Conservation (phyloP, 1,284 basidiomycete genomes). For the Heterobasidion parviporum region DNA sequence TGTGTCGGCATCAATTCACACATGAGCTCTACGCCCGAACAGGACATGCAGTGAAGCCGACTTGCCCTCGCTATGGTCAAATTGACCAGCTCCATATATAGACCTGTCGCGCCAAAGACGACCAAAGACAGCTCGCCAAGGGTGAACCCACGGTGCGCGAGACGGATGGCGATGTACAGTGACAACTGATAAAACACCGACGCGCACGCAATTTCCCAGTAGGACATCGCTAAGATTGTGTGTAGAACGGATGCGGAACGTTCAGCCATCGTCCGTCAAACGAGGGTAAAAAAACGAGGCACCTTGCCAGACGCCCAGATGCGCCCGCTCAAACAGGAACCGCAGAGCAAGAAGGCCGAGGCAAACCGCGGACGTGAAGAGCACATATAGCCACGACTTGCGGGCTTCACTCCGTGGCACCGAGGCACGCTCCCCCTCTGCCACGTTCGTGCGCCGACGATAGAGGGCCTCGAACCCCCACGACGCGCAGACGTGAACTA, state of each 20-base stretch:
- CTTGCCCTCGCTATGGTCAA: slow-evolving; percentile 74
- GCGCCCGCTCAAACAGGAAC: slow-evolving; percentile 31
- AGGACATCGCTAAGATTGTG: slow-evolving; percentile 53
- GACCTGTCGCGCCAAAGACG: slow-evolving; percentile 78
- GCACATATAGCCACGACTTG: slow-evolving; percentile 51
- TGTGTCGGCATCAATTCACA: not conserved
- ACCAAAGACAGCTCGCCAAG: slow-evolving; percentile 90
- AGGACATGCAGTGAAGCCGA: slow-evolving; percentile 5
- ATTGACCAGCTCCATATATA: slow-evolving; percentile 82
- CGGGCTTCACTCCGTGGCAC: slow-evolving; percentile 67
- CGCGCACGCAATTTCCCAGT: slow-evolving; percentile 70
- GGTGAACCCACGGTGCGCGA: slow-evolving; percentile 91
- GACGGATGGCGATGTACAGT: slow-evolving; percentile 81
- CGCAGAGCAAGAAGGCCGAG: slow-evolving; percentile 40
- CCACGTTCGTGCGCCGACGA: slow-evolving; percentile 29
- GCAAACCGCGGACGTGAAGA: slow-evolving; percentile 51
- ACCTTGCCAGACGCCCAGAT: slow-evolving; percentile 63
- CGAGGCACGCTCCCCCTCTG: slow-evolving; percentile 61
- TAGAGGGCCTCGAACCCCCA: slow-evolving; percentile 60
- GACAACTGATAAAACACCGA: slow-evolving; percentile 88
- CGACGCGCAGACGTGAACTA: slow-evolving; percentile 71
- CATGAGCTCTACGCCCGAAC: not conserved
- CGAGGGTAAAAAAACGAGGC: slow-evolving; percentile 8
- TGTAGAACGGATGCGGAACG: not conserved
- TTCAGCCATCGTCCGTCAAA: slow-evolving; percentile 6